Evolutionary conservation across 352 stramenopile species (phyloP).

Genomic region (Phytophthora nicotianae): DNA sequence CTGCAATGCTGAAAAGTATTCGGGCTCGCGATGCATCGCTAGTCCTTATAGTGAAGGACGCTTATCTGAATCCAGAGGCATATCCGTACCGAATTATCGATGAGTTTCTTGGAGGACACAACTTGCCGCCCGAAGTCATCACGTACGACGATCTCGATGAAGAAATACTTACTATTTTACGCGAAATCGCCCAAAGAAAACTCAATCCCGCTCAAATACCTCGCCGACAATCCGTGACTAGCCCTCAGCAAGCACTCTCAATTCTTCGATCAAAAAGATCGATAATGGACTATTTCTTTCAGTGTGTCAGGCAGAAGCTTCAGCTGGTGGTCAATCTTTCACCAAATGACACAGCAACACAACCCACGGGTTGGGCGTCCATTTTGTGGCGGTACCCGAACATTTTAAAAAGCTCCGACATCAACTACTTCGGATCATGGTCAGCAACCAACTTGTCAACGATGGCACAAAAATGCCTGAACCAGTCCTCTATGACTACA

Average conservation of each 20-base stretch:
- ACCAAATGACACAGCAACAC: not conserved
- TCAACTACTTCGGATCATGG: conserved; percentile 55
- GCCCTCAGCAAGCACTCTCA: not conserved
- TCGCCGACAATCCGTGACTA: not conserved
- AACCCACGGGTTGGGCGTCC: conserved; percentile 7
- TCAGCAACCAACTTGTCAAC: conserved; percentile 43
- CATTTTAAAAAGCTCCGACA: conserved; percentile 43
- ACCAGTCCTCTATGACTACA: conserved; percentile 16
- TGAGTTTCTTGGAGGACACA: conserved; percentile 49
- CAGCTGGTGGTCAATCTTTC: conserved; percentile 60
- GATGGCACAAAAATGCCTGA: conserved; percentile 53
- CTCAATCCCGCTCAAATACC: not conserved
- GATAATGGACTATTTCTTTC: conserved; percentile 58
- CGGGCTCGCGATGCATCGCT: conserved; percentile 36
- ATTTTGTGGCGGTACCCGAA: conserved; percentile 52
- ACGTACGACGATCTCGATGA: conserved; percentile 62
- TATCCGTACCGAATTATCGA: conserved; percentile 53
- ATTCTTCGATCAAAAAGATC: conserved; percentile 50
- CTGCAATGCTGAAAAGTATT: conserved; percentile 50
- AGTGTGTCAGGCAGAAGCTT: conserved; percentile 44
- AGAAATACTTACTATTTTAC: conserved; percentile 40
- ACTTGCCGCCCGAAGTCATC: conserved; percentile 47
- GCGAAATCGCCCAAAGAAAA: conserved; percentile 28
- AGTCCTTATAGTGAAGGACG: conserved; percentile 71
- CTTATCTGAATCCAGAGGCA: conserved; percentile 24